Conservation (phyloP, 2,329 filamentous ascomycete genomes). For the Claviceps monticola region DNA sequence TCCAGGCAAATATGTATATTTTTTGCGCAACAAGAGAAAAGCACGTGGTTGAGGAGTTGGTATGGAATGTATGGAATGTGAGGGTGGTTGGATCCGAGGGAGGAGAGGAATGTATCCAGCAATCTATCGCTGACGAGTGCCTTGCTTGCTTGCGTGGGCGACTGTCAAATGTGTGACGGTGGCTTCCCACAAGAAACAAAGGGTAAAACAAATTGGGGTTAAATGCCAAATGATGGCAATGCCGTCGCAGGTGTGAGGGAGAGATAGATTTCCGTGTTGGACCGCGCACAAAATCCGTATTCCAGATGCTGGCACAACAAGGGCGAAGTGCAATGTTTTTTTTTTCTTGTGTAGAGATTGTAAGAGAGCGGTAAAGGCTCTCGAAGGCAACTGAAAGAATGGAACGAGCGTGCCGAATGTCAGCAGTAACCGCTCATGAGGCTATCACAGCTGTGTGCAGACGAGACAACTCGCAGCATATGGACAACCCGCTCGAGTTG, state of each 20-base stretch:
- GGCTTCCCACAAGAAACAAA: not conserved
- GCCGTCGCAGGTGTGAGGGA: not conserved
- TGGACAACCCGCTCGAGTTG: not conserved
- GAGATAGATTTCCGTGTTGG: too few relatives aligned
- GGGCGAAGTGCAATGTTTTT: not conserved
- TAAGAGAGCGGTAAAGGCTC: slow-evolving; percentile 1
- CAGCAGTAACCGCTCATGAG: slow-evolving; percentile 4
- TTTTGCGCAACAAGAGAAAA: not conserved
- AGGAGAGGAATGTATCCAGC: slow-evolving; percentile 13
- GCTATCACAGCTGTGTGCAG: not conserved
- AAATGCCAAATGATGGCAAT: slow-evolving; percentile 12
- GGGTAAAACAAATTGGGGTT: slow-evolving; percentile 11
- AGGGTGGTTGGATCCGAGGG: slow-evolving; percentile 12
- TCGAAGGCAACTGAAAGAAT: slow-evolving; percentile 6
- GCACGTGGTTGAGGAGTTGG: slow-evolving; percentile 3
- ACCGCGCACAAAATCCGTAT: too few relatives aligned
- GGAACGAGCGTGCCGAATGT: slow-evolving; percentile 6
- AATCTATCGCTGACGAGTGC: slow-evolving; percentile 12
- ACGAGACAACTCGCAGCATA: not conserved
- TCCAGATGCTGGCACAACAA: not conserved
- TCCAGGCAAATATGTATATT: slow-evolving; percentile 8
- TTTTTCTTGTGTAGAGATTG: not conserved
- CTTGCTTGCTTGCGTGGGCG: slow-evolving; percentile 7
- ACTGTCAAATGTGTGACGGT: slow-evolving; percentile 6
- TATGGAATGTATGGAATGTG: slow-evolving; percentile 22